phyloP scores from a whole-genome alignment of 1,139 yeast genomes.

The Zygosaccharomyces sapae region DNA sequence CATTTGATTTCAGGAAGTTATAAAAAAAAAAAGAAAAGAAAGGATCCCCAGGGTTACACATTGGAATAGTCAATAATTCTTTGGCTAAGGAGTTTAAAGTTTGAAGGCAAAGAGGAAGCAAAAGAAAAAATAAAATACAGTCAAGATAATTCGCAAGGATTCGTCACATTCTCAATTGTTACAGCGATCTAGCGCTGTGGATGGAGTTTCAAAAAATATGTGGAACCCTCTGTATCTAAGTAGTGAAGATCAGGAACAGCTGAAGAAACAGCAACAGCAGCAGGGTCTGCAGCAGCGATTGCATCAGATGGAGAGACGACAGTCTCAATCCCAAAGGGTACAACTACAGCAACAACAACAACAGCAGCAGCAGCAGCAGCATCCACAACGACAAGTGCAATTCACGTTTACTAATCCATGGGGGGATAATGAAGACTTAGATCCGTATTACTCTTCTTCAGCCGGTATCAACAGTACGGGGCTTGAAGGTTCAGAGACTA shows the following conservation, averaged over 20 bases:
- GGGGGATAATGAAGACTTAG: conserved; percentile 17
- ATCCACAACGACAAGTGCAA: conserved; percentile 14
- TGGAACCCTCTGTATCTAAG: conserved; percentile 20
- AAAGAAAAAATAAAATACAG: too few species aligned
- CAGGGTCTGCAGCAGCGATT: conserved; percentile 21
- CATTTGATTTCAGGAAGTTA: not conserved
- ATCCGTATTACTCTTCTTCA: not conserved
- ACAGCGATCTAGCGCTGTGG: conserved; percentile 7
- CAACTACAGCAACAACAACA: conserved; percentile 9
- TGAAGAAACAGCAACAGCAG: conserved; percentile 21
- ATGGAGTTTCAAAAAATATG: conserved; percentile 9
- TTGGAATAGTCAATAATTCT: not conserved
- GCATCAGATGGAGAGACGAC: conserved; percentile 15
- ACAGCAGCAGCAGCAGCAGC: too few species aligned
- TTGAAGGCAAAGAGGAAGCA: not conserved
- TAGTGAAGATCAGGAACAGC: conserved; percentile 13
- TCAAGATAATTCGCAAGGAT: conserved; percentile 6
- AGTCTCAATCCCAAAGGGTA: conserved; percentile 4
- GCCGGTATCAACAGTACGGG: not conserved
- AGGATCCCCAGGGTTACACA: not conserved
- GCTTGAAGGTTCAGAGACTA: not conserved
- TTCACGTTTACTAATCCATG: conserved; percentile 29
- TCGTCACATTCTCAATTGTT: conserved; percentile 1
- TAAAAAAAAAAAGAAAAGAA: not conserved
- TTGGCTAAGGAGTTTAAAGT: not conserved